These are phyloP conservation scores for Amphichorda felina DNA, from an alignment of 2,329 filamentous ascomycete genomes.

Conservation along the genomic window DNA sequence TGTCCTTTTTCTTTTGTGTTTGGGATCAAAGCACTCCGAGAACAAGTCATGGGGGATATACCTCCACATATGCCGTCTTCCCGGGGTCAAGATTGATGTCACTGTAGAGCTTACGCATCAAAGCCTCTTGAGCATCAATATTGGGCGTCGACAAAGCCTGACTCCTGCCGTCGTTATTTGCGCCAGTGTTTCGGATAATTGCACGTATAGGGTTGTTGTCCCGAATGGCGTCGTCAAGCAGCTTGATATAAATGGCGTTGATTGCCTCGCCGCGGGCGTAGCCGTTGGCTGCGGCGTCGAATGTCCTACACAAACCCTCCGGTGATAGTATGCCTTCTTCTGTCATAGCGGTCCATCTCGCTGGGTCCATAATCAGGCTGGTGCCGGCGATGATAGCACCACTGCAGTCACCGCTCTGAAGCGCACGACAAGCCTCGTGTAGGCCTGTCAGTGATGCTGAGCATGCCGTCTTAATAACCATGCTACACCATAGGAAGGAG, in stretches of 20 bases:
- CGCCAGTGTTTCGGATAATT: constrained; percentile 17
- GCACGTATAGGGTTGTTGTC: constrained; percentile 26
- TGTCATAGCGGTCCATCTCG: constrained; percentile 8
- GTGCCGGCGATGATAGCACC: constrained; percentile 3
- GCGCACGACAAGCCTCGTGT: constrained; percentile 1
- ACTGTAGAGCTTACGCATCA: constrained; percentile 25
- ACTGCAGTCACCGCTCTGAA: neutral
- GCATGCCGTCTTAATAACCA: constrained; percentile 3
- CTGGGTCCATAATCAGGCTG: constrained; percentile 1
- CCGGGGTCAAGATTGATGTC: constrained; percentile 10
- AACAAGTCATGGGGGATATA: too few species aligned
- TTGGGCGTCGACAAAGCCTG: constrained; percentile 27
- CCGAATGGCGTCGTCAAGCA: constrained; percentile 26
- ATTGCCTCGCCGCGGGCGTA: constrained; percentile 34
- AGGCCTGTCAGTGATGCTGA: constrained; percentile 1
- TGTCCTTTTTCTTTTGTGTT: too few species aligned
- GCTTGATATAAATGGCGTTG: constrained; percentile 27
- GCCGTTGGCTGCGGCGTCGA: constrained; percentile 28
- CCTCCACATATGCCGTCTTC: constrained; percentile 19
- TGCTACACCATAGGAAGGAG: neutral
- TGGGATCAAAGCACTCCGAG: too few species aligned
- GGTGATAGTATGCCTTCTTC: constrained; percentile 14
- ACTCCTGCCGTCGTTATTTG: constrained; percentile 25
- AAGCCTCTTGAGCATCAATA: constrained; percentile 16
- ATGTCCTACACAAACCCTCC: constrained; percentile 14